phyloP scores from a whole-genome alignment of 768 basidiomycete genomes.

The Omphalotus guepiniiformis region DNA sequence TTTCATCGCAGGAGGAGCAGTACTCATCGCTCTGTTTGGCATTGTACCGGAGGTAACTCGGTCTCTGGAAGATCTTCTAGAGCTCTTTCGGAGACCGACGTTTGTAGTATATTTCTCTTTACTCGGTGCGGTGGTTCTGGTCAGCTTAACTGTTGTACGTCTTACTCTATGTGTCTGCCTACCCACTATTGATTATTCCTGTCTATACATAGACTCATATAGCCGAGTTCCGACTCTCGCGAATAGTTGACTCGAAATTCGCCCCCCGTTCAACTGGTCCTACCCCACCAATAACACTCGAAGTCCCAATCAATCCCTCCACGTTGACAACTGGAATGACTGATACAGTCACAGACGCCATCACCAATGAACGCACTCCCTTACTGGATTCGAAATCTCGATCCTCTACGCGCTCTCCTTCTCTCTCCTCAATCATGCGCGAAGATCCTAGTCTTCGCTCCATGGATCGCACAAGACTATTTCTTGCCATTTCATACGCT shows the following conservation, averaged over 20 bases:
- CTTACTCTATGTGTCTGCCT: background rate
- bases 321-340: slow-evolving; percentile 32
- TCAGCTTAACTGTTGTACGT: slow-evolving; percentile 63
- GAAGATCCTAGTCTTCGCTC: slow-evolving; percentile 19
- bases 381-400: slow-evolving; percentile 42
- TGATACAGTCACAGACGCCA: slow-evolving; percentile 26
- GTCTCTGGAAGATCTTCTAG: slow-evolving; percentile 79
- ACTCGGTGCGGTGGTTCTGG: slow-evolving; percentile 54
- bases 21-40: slow-evolving; percentile 87
- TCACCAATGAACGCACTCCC: slow-evolving; percentile 53
- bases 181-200: background rate
- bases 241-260: slow-evolving; percentile 22
- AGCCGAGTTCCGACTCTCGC: slow-evolving; percentile 57
- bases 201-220: slow-evolving; percentile 58
- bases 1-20: slow-evolving; percentile 84
- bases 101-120: slow-evolving; percentile 83
- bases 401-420: slow-evolving; percentile 24
- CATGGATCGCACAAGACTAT: slow-evolving; percentile 45
- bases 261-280: slow-evolving; percentile 18
- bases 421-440: slow-evolving; percentile 16
- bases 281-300: slow-evolving; percentile 32
- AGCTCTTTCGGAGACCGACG: slow-evolving; percentile 66
- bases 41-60: slow-evolving; percentile 87
- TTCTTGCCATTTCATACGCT: slow-evolving; percentile 81
- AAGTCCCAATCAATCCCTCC: slow-evolving; percentile 32